These are phyloP conservation scores for Fomitopsis pinicola DNA, from an alignment of 1,284 basidiomycete species.

Conservation along the genomic window DNA sequence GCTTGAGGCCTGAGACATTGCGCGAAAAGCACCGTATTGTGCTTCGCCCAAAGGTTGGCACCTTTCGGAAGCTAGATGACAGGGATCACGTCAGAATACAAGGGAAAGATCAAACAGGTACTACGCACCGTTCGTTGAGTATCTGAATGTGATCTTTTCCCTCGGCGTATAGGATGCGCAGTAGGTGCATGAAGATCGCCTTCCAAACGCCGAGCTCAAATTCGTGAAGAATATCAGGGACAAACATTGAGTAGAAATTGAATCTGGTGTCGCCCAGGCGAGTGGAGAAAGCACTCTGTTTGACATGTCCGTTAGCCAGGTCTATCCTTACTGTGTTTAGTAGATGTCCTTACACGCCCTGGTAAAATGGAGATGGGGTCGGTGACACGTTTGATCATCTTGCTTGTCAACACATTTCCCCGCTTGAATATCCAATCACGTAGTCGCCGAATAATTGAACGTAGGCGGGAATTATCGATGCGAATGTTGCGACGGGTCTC, in stretches of 20 bases:
- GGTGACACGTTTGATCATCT: neutral
- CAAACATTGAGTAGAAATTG: slow-evolving; percentile 25
- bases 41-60: slow-evolving; percentile 26
- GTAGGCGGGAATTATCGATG: neutral
- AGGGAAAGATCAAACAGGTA: no score
- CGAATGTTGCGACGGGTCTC: neutral
- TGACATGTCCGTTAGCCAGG: no score
- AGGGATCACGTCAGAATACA: neutral
- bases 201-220: slow-evolving; percentile 35
- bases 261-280: slow-evolving; percentile 21
- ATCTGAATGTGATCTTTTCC: slow-evolving; percentile 2
- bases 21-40: no score
- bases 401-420: neutral
- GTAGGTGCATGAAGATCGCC: slow-evolving; percentile 9
- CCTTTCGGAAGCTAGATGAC: slow-evolving; percentile 18
- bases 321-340: no score
- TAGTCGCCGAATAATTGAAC: neutral
- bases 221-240: slow-evolving; percentile 34
- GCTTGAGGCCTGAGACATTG: no score
- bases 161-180: neutral
- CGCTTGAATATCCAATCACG: neutral
- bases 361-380: neutral
- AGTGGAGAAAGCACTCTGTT: slow-evolving; percentile 24
- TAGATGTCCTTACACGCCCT: neutral
- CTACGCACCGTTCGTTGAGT: slow-evolving; percentile 14